Percentiles rank a stretch among this genome's conserved stretches.
Evolutionary conservation across 768 basidiomycete genomes (phyloP).

Genomic region (Lactarius trivialis): DNA sequence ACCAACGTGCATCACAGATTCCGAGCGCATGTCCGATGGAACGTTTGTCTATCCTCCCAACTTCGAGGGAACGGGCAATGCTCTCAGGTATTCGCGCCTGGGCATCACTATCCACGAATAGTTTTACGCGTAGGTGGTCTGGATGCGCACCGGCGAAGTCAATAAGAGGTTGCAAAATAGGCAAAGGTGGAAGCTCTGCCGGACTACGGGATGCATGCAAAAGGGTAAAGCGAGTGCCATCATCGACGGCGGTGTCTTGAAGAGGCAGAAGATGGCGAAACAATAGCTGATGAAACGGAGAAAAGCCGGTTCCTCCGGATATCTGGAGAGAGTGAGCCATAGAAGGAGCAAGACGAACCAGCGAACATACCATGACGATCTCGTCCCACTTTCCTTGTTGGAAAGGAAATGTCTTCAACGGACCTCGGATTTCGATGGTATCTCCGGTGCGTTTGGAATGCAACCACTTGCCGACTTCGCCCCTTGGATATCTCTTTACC

Average conservation of each 20-base stretch:
- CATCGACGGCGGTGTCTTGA: constrained; percentile 19
- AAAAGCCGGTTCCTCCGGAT: constrained; percentile 83
- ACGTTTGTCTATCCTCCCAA: constrained; percentile 50
- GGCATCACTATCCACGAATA: constrained; percentile 53
- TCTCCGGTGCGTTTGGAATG: constrained; percentile 65
- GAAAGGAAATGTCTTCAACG: constrained; percentile 59
- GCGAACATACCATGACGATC: constrained; percentile 57
- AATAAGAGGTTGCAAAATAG: constrained; percentile 48
- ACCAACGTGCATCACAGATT: constrained; percentile 24
- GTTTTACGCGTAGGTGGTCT: constrained; percentile 45
- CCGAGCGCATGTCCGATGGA: constrained; percentile 41
- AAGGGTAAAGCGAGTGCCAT: constrained; percentile 55
- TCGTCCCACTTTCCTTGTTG: constrained; percentile 66
- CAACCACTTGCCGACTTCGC: constrained; percentile 81
- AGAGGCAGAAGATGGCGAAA: constrained; percentile 41
- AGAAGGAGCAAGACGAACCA: background rate
- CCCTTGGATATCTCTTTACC: constrained; percentile 72
- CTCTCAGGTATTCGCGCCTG: constrained; percentile 16
- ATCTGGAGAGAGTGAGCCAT: constrained; percentile 41
- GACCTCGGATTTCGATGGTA: constrained; percentile 68
- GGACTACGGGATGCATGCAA: constrained; percentile 62
- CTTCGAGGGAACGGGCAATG: constrained; percentile 29
- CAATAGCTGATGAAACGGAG: constrained; percentile 78
- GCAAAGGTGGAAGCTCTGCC: constrained; percentile 62
- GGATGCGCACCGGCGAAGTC: constrained; percentile 45